phyloP scores from a whole-genome alignment of 805 yeast species.

The Lipomyces sp. region DNA sequence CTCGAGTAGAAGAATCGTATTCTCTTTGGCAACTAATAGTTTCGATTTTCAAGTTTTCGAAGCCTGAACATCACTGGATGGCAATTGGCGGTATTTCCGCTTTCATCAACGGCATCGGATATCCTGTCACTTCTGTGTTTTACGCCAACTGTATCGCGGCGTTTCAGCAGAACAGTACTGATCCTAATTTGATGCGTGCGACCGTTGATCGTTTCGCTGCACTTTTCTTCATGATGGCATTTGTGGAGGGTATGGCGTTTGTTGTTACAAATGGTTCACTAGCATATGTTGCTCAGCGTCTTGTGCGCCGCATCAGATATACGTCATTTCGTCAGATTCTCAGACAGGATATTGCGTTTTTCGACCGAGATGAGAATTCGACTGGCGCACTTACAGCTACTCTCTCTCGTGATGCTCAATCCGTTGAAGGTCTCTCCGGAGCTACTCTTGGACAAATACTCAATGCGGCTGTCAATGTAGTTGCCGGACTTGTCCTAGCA shows the following conservation, averaged over 20 bases:
- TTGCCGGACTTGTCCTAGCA: conserved; percentile 49
- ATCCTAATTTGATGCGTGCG: conserved; percentile 46
- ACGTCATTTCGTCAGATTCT: conserved; percentile 39
- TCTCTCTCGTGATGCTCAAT: conserved; percentile 42
- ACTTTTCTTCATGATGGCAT: conserved; percentile 37
- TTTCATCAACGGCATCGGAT: conserved; percentile 29
- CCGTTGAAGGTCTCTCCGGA: conserved; percentile 42
- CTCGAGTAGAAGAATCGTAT: conserved; percentile 12
- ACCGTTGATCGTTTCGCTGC: conserved; percentile 43
- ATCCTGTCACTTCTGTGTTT: conserved; percentile 45
- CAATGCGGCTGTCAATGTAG: conserved; percentile 44
- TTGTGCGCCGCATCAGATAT: conserved; percentile 39
- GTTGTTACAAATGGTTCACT: conserved; percentile 29
- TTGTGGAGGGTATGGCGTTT: conserved; percentile 28
- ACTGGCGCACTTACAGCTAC: conserved; percentile 41
- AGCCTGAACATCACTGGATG: conserved; percentile 31
- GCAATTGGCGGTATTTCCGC: conserved; percentile 31
- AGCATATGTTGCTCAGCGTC: conserved; percentile 31
- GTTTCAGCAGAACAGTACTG: conserved; percentile 39
- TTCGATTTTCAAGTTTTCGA: conserved; percentile 25
- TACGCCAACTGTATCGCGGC: conserved; percentile 47
- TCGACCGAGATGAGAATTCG: conserved; percentile 41
- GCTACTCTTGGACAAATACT: conserved; percentile 42
- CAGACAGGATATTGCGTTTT: conserved; percentile 42
- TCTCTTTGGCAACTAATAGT: conserved; percentile 22